Percentiles rank a stretch among this genome's conserved stretches.
phyloP scores from a whole-genome alignment of 192 early-diverging fungal species.

The Phycomyces nitens region DNA sequence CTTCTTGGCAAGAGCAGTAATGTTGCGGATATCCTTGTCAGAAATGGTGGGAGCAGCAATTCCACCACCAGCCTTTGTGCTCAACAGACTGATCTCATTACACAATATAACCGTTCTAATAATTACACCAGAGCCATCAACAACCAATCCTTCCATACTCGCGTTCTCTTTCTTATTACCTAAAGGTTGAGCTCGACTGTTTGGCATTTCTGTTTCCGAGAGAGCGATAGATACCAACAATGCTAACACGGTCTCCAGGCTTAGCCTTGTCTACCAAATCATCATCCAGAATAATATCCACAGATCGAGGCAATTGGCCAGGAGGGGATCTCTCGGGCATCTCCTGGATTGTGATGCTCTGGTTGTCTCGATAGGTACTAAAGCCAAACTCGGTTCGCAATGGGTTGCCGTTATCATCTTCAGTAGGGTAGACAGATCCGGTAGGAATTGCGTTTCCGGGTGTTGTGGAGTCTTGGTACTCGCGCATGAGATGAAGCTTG shows the following conservation, averaged over 20 bases:
- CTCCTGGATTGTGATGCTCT: slow-evolving; percentile 93
- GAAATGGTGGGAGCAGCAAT: slow-evolving; percentile 69
- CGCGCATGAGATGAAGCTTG: slow-evolving; percentile 72
- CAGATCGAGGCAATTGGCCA: slow-evolving; percentile 87
- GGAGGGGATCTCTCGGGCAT: slow-evolving; percentile 98
- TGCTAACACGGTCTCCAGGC: slow-evolving; percentile 92
- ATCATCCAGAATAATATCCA: slow-evolving; percentile 94
- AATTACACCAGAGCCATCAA: slow-evolving; percentile 6
- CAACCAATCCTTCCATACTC: not conserved
- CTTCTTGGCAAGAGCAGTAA: slow-evolving; percentile 70
- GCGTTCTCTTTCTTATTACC: slow-evolving; percentile 37
- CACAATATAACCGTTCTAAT: slow-evolving; percentile 83
- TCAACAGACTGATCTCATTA: slow-evolving; percentile 75
- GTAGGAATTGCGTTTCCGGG: slow-evolving; percentile 67
- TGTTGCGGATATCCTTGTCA: slow-evolving; percentile 84
- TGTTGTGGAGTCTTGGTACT: slow-evolving; percentile 86
- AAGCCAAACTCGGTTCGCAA: slow-evolving; percentile 92
- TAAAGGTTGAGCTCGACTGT: slow-evolving; percentile 78
- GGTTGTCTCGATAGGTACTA: slow-evolving; percentile 87
- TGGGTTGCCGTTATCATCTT: slow-evolving; percentile 89
- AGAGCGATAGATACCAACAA: slow-evolving; percentile 91
- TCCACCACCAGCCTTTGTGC: slow-evolving; percentile 70
- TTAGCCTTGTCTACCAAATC: slow-evolving; percentile 95
- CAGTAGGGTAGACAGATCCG: slow-evolving; percentile 85
- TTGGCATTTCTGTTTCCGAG: slow-evolving; percentile 77